Base-by-base conservation (phyloP, 2,329 filamentous ascomycete genomes). In the Graphilbum fragrans region DNA sequence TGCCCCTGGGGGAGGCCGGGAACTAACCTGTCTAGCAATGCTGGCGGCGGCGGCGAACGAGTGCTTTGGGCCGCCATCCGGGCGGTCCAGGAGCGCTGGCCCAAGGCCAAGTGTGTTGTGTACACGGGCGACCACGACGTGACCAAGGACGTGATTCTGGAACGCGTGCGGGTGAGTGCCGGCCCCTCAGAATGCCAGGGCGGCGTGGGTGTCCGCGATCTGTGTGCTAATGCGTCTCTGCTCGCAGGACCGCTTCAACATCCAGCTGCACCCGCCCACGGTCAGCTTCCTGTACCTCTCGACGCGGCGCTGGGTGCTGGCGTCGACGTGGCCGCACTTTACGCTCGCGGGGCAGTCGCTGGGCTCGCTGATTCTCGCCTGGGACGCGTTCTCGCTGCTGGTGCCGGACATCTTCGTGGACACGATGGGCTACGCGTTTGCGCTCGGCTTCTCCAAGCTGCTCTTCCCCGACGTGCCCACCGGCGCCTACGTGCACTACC, bases 351-450 rank as follows among this genome's bases (percentile, higher is more conserved):
- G 90, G n/a, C 92, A 98, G 59, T 94, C 86, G 3, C 56, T 96
- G 4, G 92, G 92, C 34, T 95, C 88, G 6, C 56, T 98, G 36
- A 58, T 94, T 22, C 70, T 98, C 41, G 88, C 84, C 21, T 92
- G 86, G 70, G 90, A 98, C 55, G 90, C 90, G 11, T 92, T 98
- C 58, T 81, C 77, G n/a, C 74, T 95, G 3, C 70, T 96, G 3
- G 84, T 90, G 0, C 92, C 92, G 0, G 92, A 98, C 58, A 74
- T 96, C 40, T 94, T 96, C 58, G 71, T 98, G 52, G 92, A 98
- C 56, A 98, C 92, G 2, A 95, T 98, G 88, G 92, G 92, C 47
- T 98, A 95, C 55, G 87, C 90, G 21, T 98, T 96, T 57, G 75
- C 84, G 0, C 73, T 94, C 11, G 86, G 85, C 9, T 69, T 95